Percentiles rank a stretch among this genome's conserved stretches.
Conservation (phyloP, 73 alveolate species). For the Tetrahymena elliotti region DNA sequence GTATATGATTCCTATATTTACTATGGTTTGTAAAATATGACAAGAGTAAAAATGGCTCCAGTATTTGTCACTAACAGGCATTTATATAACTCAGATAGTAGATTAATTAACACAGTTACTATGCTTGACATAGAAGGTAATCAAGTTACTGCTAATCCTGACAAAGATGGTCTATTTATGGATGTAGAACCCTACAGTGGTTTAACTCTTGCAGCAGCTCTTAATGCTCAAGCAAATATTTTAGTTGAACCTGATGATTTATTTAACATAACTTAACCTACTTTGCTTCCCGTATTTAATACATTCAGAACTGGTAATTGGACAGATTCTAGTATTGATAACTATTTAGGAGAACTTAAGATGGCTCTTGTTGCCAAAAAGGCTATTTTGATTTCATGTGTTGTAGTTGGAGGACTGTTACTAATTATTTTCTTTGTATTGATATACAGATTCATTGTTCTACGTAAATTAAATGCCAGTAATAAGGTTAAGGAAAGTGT, state of each 20-base stretch:
- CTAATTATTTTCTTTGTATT: background rate
- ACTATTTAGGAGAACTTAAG: background rate
- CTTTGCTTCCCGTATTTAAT: background rate
- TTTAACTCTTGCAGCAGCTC: background rate
- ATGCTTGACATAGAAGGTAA: background rate
- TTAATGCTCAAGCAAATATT: background rate
- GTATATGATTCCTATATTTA: background rate
- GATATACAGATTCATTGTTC: background rate
- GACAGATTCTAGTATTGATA: background rate
- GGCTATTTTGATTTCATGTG: background rate
- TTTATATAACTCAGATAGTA: background rate
- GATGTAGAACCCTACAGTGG: background rate
- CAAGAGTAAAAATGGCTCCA: background rate
- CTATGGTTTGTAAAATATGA: background rate
- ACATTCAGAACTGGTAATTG: background rate
- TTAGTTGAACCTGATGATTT: background rate
- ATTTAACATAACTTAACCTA: background rate
- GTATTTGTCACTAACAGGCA: background rate
- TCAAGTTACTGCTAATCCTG: background rate
- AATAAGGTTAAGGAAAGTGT: background rate
- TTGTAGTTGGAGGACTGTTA: background rate
- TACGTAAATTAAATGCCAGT: background rate
- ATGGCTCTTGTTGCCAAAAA: background rate
- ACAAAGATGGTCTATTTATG: background rate
- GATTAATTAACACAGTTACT: background rate